Evolutionary conservation across 371 early-diverging fungal genomes (phyloP).

Genomic region (Mucor sp.): DNA sequence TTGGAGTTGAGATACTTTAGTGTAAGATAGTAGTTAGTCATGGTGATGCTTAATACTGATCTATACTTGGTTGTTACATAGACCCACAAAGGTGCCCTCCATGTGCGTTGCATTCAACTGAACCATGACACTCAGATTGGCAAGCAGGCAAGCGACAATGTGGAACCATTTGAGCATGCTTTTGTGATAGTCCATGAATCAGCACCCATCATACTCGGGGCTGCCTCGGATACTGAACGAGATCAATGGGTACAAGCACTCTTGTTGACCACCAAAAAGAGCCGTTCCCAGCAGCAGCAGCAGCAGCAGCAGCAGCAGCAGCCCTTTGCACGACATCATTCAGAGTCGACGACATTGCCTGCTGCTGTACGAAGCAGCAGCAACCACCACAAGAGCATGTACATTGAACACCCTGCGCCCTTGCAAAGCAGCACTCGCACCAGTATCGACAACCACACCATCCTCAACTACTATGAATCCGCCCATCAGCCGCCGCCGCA

Average conservation of each 20-base stretch:
- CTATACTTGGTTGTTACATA: background rate
- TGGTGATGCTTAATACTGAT: background rate
- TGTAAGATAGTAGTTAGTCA: background rate
- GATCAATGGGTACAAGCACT: slow-evolving; percentile 84
- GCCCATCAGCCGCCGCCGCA: background rate
- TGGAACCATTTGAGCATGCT: slow-evolving; percentile 64
- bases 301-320: background rate
- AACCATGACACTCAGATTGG: slow-evolving; percentile 6
- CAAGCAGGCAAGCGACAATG: slow-evolving; percentile 24
- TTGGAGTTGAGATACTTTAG: background rate
- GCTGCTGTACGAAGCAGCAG: background rate
- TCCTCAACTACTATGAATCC: background rate
- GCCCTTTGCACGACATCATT: background rate
- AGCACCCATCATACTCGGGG: slow-evolving; percentile 67
- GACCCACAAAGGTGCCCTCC: background rate
- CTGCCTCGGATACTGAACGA: slow-evolving; percentile 82
- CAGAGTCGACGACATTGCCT: background rate
- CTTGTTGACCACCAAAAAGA: background rate
- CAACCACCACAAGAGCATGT: background rate
- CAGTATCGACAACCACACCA: slow-evolving; percentile 1
- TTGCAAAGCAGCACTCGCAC: background rate
- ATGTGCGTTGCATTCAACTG: background rate
- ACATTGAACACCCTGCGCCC: background rate
- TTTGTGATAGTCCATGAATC: slow-evolving; percentile 69
- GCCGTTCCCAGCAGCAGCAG: background rate